These are phyloP conservation scores for Handroanthus guayacan DNA, from an alignment of 257 asterid genomes.

Conservation along the genomic window DNA sequence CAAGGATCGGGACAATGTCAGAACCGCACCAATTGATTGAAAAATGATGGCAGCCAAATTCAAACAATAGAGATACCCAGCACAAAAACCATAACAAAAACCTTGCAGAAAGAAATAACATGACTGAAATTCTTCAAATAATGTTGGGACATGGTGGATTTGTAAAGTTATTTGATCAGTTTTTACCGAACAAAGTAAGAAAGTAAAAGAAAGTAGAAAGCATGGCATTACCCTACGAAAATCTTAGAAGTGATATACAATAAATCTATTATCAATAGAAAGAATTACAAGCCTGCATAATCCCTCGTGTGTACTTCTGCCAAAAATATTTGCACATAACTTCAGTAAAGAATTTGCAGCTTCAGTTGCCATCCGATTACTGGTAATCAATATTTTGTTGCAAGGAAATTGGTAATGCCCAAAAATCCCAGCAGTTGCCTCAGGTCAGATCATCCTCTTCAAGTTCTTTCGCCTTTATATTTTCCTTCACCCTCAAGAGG, in stretches of 20 bases:
- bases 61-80: slow-evolving; percentile 23
- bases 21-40: slow-evolving; percentile 7
- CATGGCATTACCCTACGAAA: background rate
- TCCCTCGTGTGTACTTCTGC: background rate
- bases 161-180: background rate
- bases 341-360: background rate
- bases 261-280: slow-evolving; percentile 13
- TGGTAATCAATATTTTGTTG: background rate
- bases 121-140: background rate
- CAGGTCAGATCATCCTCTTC: slow-evolving; percentile 53
- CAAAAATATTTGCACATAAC: background rate
- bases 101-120: background rate
- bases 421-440: background rate
- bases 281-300: background rate
- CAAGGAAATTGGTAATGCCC: background rate
- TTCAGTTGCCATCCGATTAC: background rate
- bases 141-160: background rate
- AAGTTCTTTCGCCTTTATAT: slow-evolving; percentile 47
- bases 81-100: slow-evolving; percentile 19
- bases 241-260: slow-evolving; percentile 17
- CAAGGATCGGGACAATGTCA: slow-evolving; percentile 18
- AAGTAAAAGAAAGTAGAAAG: background rate
- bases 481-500: slow-evolving; percentile 49
- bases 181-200: background rate
- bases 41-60: background rate